phyloP scores from a whole-genome alignment of 2,329 filamentous ascomycete genomes.

The Beauveria asiatica region DNA sequence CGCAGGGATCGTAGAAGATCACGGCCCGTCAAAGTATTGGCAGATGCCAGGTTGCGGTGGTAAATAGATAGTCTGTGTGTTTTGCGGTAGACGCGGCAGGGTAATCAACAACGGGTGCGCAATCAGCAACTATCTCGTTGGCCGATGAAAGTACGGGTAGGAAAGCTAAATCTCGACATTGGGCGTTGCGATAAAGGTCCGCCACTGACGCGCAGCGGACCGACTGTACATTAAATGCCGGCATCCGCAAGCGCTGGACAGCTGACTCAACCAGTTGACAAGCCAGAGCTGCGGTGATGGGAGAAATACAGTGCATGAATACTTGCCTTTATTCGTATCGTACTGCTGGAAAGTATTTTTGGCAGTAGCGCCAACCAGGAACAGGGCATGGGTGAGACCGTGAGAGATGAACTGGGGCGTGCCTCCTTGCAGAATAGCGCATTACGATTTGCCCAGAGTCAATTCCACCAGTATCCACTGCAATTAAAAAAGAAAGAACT shows the following conservation, averaged over 20 bases:
- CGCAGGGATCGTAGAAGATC: background rate
- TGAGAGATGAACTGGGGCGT: background rate
- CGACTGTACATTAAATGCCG: background rate
- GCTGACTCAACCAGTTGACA: background rate
- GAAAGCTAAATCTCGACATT: background rate
- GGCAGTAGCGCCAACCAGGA: background rate
- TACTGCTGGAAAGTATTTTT: too few species aligned
- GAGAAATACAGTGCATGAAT: background rate
- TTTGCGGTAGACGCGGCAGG: background rate
- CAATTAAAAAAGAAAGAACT: background rate
- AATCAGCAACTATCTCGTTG: background rate
- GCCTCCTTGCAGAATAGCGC: background rate
- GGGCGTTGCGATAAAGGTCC: too few species aligned
- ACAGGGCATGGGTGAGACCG: background rate
- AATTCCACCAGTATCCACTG: conserved; percentile 9
- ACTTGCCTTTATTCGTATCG: background rate
- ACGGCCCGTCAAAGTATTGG: background rate
- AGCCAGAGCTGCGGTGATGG: background rate
- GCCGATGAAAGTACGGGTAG: background rate
- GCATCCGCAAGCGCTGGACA: background rate
- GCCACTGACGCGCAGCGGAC: background rate
- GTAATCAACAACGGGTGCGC: background rate
- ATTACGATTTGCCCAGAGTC: conserved; percentile 8
- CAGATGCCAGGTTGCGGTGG: background rate
- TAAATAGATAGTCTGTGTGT: background rate